Conservation (phyloP, 2,329 filamentous ascomycete species). For the Trichophyton simii region DNA sequence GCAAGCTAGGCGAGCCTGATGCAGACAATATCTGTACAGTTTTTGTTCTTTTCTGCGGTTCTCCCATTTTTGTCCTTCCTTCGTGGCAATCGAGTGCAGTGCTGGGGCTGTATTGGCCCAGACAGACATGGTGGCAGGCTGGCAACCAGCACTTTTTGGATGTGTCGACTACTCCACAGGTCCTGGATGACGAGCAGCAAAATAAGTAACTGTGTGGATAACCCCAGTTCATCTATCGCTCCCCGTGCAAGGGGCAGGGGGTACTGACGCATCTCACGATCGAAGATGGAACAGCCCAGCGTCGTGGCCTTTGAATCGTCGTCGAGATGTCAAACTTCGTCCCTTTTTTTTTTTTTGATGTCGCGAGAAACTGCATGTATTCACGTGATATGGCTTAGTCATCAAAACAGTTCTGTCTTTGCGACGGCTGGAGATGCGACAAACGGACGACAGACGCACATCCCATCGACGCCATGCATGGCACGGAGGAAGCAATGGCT, state of each 20-base stretch:
- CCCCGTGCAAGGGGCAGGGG: neutral
- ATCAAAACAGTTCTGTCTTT: no score
- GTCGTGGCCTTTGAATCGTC: no score
- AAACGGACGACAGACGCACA: no score
- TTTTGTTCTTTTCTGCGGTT: neutral
- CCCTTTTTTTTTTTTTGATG: no score
- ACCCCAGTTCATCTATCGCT: neutral
- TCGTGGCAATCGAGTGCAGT: neutral
- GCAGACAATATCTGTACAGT: neutral
- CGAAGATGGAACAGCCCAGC: neutral
- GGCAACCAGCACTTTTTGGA: neutral
- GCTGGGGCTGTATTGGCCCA: neutral
- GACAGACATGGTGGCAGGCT: neutral
- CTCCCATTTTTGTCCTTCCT: no score
- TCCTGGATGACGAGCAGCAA: neutral
- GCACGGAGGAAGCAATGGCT: no score
- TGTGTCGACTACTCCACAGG: neutral
- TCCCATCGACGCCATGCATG: no score
- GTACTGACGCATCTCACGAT: neutral
- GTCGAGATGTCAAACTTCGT: no score
- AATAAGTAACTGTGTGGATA: neutral
- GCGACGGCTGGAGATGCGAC: no score
- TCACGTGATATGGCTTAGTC: no score
- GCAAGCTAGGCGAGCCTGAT: neutral
- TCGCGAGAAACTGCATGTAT: no score